Conservation (phyloP, 2,329 filamentous ascomycete species). For the Xylariales sp. region DNA sequence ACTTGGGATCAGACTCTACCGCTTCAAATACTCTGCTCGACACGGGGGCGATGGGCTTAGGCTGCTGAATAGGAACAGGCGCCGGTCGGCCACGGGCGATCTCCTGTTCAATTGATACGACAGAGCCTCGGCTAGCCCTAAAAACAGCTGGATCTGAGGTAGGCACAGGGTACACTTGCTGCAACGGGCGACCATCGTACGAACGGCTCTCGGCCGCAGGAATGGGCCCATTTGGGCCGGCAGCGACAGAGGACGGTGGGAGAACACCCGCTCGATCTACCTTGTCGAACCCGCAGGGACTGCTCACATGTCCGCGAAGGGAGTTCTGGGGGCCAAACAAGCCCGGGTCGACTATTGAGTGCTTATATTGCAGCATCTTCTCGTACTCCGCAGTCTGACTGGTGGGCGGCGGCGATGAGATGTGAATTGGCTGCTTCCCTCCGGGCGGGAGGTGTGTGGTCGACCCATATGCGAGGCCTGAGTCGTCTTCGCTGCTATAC, state of each 20-base stretch:
- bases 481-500: slow-evolving; percentile 35
- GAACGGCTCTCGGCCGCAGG: slow-evolving; percentile 30
- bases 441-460: slow-evolving; percentile 16
- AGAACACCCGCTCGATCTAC: slow-evolving; percentile 27
- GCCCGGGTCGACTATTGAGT: slow-evolving; percentile 51
- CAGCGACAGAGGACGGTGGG: slow-evolving; percentile 22
- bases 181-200: slow-evolving; percentile 40
- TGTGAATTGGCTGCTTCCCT: slow-evolving; percentile 9
- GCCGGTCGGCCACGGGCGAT: slow-evolving; percentile 45
- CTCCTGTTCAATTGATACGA: slow-evolving; percentile 36
- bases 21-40: slow-evolving; percentile 63
- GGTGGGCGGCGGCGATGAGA: slow-evolving; percentile 5
- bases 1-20: slow-evolving; percentile 31
- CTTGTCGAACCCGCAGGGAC: slow-evolving; percentile 51
- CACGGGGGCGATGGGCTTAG: slow-evolving; percentile 72
- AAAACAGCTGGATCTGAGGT: slow-evolving; percentile 61
- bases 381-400: slow-evolving; percentile 10
- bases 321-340: slow-evolving; percentile 59
- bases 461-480: slow-evolving; percentile 39
- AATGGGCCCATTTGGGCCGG: slow-evolving; percentile 13
- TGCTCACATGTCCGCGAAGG: slow-evolving; percentile 51
- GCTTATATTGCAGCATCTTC: slow-evolving; percentile 23
- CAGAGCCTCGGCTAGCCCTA: slow-evolving; percentile 50
- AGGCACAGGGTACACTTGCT: slow-evolving; percentile 62
- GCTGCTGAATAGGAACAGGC: slow-evolving; percentile 74